Evolutionary conservation across 257 asterid genomes (phyloP).

Genomic region (Solanum gracilifrons): DNA sequence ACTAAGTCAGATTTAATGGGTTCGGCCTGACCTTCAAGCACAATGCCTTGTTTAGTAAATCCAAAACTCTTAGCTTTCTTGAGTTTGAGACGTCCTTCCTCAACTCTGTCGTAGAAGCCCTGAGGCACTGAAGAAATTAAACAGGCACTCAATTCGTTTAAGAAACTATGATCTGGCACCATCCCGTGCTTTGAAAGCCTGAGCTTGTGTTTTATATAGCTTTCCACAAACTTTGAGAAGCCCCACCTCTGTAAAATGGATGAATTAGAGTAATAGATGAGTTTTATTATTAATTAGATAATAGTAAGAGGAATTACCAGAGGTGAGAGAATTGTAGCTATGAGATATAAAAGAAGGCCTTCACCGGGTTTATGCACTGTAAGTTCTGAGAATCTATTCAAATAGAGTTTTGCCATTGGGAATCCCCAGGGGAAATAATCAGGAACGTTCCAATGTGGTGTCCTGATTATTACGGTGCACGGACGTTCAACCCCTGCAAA

Average conservation of each 20-base stretch:
- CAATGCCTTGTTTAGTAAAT: slow-evolving; percentile 26
- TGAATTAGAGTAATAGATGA: too few species aligned
- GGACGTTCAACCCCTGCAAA: slow-evolving; percentile 30
- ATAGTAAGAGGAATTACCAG: slow-evolving; percentile 15
- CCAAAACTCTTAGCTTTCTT: slow-evolving; percentile 22
- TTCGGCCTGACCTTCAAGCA: slow-evolving; percentile 11
- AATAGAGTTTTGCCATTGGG: slow-evolving; percentile 22
- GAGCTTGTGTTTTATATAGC: slow-evolving; percentile 15
- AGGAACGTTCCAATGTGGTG: slow-evolving; percentile 39
- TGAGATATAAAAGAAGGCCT: slow-evolving; percentile 24
- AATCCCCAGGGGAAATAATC: slow-evolving; percentile 36
- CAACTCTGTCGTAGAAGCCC: slow-evolving; percentile 34
- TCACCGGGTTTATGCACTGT: slow-evolving; percentile 39
- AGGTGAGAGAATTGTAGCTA: slow-evolving; percentile 33
- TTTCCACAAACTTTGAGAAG: slow-evolving; percentile 31
- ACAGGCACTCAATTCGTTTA: slow-evolving; percentile 24
- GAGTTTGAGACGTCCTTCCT: slow-evolving; percentile 33
- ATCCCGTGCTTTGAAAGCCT: slow-evolving; percentile 19
- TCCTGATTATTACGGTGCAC: slow-evolving; percentile 37
- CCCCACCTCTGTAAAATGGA: slow-evolving; percentile 29
- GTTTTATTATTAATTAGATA: neutral
- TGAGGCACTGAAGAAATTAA: slow-evolving; percentile 25
- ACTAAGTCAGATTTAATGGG: slow-evolving; percentile 23
- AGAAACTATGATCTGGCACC: slow-evolving; percentile 38
- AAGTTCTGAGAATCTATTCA: slow-evolving; percentile 37